Evolutionary conservation across 352 stramenopile species (phyloP).

Genomic region (Phytophthora gonapodyides): DNA sequence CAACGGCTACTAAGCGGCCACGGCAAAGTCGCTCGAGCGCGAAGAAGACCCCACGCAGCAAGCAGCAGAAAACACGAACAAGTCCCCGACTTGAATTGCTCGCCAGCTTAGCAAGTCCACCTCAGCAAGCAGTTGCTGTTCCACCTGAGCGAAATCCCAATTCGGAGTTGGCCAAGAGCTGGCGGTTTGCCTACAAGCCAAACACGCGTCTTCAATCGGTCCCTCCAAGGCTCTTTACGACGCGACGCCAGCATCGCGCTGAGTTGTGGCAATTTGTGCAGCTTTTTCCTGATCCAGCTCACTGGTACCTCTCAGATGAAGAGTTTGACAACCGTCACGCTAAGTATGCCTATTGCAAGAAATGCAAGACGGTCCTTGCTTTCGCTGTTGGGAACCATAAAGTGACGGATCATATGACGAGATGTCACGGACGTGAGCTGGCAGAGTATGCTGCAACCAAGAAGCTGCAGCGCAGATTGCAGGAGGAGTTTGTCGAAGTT

Average conservation of each 20-base stretch:
- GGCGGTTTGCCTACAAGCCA: too few relatives aligned
- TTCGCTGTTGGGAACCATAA: neutral
- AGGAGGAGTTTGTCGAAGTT: neutral
- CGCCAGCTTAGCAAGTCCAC: too few relatives aligned
- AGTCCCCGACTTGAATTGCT: too few relatives aligned
- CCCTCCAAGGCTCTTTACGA: neutral
- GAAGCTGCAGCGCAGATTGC: neutral
- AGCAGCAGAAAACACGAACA: too few relatives aligned
- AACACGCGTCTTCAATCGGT: too few relatives aligned
- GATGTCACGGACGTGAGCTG: neutral
- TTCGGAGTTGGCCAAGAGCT: too few relatives aligned
- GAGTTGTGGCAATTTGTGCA: neutral
- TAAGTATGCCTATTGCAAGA: neutral
- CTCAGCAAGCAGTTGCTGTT: too few relatives aligned
- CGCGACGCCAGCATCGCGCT: neutral
- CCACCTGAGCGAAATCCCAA: too few relatives aligned
- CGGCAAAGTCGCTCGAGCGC: too few relatives aligned
- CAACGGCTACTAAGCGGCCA: too few relatives aligned
- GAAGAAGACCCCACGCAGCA: too few relatives aligned
- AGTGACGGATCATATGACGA: neutral
- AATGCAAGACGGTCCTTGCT: too few relatives aligned
- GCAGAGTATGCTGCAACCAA: neutral
- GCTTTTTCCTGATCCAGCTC: neutral
- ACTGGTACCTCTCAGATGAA: neutral
- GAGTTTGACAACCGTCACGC: neutral